Evolutionary conservation across 352 stramenopile species (phyloP), one percentile per base, ranked within the genome.

Genomic region (Globisporangium lucens): DNA sequence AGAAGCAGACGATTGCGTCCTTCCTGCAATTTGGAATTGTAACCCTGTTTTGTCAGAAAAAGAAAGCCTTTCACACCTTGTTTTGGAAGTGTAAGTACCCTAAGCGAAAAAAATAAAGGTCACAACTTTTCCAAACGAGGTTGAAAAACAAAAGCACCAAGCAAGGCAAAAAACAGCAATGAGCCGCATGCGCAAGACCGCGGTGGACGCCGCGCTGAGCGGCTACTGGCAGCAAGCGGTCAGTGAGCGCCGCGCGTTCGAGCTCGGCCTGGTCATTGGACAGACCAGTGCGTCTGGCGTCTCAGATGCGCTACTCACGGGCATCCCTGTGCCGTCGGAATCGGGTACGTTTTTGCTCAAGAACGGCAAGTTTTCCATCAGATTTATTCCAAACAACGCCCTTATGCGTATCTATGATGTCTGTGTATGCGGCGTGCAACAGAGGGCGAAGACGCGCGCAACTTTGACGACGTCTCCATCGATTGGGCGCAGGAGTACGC

Each of bases 401-500:
- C 41, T 49, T 24, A 15, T 51, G 17, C 17, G 49, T 36, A 59
- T 46, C 1, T 24, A 1, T 29, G 30, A 29, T 29, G 10, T 41
- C 9, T 29, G 17, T 47, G 49, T 46, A 27, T 64, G 15, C 9
- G n/a, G 5, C 20, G 27, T 35, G 5, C 29, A 46, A 55, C 29
- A 70, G 75, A 85, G 53, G 67, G 68, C 61, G 78, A 83, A 3
- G 62, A 67, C 1, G 63, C 70, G 1, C 73, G 63, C 15, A 57
- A 69, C 61, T 79, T 90, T 46, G 71, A 70, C 7, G 81, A 91
- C 57, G 68, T 93, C 46, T 89, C 82, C 13, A 70, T 77, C 24
- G 82, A 91, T 12, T 93, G 85, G 85, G 70, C 86, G 53, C 69
- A 83, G 65, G 80, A 90, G 55, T 77, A 85, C 69, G 75, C 82